phyloP scores from a whole-genome alignment of 1,284 basidiomycete species.

The Puccinia novopanici region DNA sequence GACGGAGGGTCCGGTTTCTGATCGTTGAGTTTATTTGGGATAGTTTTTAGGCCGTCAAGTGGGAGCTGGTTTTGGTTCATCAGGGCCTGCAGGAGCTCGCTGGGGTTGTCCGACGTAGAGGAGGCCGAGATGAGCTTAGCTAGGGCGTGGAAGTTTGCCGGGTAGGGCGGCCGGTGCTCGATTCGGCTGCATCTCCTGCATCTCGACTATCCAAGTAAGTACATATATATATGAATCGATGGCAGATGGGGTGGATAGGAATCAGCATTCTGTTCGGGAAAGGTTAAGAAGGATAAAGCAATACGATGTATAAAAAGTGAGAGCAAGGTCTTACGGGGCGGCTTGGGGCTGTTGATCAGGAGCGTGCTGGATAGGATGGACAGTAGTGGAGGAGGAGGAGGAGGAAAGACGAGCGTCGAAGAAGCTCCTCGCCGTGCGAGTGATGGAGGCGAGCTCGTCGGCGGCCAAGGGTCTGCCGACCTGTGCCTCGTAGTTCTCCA shows the following conservation, averaged over 20 bases:
- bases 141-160: constrained; percentile 14
- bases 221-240: too few relatives aligned
- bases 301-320: not conserved
- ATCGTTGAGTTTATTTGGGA: constrained; percentile 33
- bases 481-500: not conserved
- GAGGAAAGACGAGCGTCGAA: not conserved
- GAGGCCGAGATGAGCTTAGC: constrained; percentile 15
- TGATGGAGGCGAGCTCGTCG: not conserved
- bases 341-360: not conserved
- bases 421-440: constrained; percentile 4
- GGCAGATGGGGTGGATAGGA: too few relatives aligned
- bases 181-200: not conserved
- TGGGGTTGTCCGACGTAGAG: not conserved
- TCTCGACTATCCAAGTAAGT: not conserved
- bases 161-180: constrained; percentile 9
- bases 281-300: not conserved
- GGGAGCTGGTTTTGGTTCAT: constrained; percentile 2
- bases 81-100: not conserved
- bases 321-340: not conserved
- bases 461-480: not conserved
- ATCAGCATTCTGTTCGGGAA: too few relatives aligned
- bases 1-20: constrained; percentile 28
- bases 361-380: not conserved
- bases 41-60: constrained; percentile 17
- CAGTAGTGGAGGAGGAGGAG: not conserved